Evolutionary conservation across 2,329 filamentous ascomycete genomes (phyloP).

Genomic region (Diaporthe aspalathi): DNA sequence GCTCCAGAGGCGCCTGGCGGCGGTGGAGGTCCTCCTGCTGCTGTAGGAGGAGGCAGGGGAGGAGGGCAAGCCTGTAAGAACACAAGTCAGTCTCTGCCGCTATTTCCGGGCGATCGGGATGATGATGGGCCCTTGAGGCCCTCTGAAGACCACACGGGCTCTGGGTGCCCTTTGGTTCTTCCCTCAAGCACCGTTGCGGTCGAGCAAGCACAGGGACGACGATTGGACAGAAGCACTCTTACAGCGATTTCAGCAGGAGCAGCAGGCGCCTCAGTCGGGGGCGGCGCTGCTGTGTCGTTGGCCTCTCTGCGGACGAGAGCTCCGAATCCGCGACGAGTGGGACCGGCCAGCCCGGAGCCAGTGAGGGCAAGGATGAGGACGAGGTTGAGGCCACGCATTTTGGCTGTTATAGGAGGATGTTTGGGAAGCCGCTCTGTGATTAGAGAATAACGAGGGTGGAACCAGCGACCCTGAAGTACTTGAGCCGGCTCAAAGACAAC

Average conservation of each 20-base stretch:
- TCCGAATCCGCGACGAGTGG: conserved; percentile 2
- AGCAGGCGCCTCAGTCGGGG: not conserved
- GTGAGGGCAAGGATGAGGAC: not conserved
- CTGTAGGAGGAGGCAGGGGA: not conserved
- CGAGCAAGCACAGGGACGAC: not conserved
- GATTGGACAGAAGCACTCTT: not conserved
- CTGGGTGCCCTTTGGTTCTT: not conserved
- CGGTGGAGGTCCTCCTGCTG: conserved; percentile 2
- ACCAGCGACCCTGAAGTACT: conserved; percentile 24
- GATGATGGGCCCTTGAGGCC: not conserved
- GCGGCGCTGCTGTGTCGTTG: not conserved
- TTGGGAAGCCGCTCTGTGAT: not conserved
- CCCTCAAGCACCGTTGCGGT: not conserved
- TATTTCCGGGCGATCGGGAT: not conserved
- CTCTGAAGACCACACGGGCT: not conserved
- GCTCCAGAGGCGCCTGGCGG: conserved; percentile 1
- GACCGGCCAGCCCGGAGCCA: conserved; percentile 1
- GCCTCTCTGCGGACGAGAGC: not conserved
- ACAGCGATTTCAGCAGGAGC: not conserved
- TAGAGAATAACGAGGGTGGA: conserved; percentile 20
- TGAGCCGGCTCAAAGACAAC: conserved; percentile 14
- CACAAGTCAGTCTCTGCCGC: not conserved
- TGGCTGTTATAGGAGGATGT: not conserved
- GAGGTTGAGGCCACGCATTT: conserved; percentile 13
- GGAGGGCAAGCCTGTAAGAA: conserved; percentile 15